Evolutionary conservation across 2,329 filamentous ascomycete species (phyloP), one percentile per base, ranked within the genome.

Genomic region (Microdochium trichocladiopsis): DNA sequence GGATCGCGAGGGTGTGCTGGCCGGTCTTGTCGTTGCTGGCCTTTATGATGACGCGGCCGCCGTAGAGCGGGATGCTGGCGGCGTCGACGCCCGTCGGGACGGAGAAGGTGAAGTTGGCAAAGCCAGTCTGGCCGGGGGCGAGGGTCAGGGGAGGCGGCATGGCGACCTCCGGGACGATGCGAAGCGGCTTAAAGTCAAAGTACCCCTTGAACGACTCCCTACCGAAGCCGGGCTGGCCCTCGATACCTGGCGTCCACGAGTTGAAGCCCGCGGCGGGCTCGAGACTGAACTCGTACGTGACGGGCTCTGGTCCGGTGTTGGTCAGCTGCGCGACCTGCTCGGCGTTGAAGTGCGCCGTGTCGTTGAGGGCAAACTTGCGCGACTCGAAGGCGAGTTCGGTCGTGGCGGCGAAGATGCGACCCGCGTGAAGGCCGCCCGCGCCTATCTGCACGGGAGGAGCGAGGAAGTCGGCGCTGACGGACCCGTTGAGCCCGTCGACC

Each of bases 281-380:
- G 1, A 61, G 61, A 28, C 60, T 60, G 49, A 74, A 61, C 3
- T 54, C 61, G 58, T 72, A 74, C 12, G 66, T 66, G 25, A 69
- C 60, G 16, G 61, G 54, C 31, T 63, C 58, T n/a, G 54, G 56
- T 23, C 65, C 71, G 8, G 59, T 60, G 57, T 74, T 75, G 37
- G 61, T 66, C 52, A 75, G 65, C 24, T 65, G 64, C 48, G 73
- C 68, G 25, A 63, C 60, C 31, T 67, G 64, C 10, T 54, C 60
- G 2, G 57, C 58, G 8, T 56, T 54, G 52, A 74, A 69, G 56
- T 73, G 59, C 23, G 64, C 63, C 12, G 71, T 73, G 55, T 75
- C 72, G 52, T 75, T 75, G 52, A 74, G 68, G 47, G 68, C 64
- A 53, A 74, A 71, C 47, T 64, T 64, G 47, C 73, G 61, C 48